phyloP scores from a whole-genome alignment of 2,329 filamentous ascomycete species.

The Claviceps paspali region DNA sequence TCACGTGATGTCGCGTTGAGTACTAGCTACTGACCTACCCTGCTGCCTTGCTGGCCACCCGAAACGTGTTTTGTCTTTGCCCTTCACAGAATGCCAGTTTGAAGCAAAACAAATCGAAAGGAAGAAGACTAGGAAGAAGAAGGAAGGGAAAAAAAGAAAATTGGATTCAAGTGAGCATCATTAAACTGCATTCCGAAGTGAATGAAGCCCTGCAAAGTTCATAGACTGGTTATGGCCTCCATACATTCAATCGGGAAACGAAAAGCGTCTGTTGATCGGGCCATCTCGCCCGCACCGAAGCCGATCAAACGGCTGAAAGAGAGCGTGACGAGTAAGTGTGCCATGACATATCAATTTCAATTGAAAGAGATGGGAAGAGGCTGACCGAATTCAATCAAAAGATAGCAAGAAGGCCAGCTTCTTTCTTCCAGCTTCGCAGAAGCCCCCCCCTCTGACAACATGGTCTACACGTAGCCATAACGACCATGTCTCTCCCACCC shows the following conservation, averaged over 20 bases:
- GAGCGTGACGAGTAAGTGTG: not conserved
- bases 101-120: too few relatives aligned
- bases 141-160: too few relatives aligned
- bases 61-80: too few relatives aligned
- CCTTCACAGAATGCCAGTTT: too few relatives aligned
- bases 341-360: not conserved
- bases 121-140: too few relatives aligned
- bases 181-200: too few relatives aligned
- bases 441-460: constrained; percentile 56
- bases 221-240: constrained; percentile 12
- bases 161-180: too few relatives aligned
- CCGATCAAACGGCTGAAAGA: constrained; percentile 24
- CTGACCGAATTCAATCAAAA: constrained; percentile 18
- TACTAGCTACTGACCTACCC: too few relatives aligned
- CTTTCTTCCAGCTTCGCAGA: constrained; percentile 77
- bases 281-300: constrained; percentile 35
- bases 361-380: constrained; percentile 40
- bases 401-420: constrained; percentile 64
- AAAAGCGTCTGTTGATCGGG: constrained; percentile 21
- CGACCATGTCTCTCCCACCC: constrained; percentile 34
- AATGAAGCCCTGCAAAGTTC: not conserved
- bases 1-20: constrained; percentile 4
- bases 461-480: constrained; percentile 53
- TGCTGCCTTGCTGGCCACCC: too few relatives aligned
- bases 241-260: constrained; percentile 16